Evolutionary conservation across 2,329 filamentous ascomycete genomes (phyloP).

Genomic region (Ophiostoma sp.): DNA sequence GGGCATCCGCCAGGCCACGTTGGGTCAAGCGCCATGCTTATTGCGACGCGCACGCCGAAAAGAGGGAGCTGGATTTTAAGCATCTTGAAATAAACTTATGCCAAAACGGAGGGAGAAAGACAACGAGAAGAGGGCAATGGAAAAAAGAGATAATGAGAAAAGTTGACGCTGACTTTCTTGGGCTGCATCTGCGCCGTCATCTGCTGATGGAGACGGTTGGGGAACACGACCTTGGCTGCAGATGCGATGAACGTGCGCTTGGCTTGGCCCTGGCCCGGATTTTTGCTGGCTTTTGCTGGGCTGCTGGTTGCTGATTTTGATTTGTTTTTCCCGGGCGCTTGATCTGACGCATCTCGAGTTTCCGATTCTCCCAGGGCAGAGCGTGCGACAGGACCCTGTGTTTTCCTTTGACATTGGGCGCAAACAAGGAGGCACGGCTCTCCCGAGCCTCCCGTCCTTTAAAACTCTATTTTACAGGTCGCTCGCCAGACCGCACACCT

Average conservation of each 20-base stretch:
- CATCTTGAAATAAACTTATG: background rate
- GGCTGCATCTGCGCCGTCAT: background rate
- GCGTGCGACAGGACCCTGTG: background rate
- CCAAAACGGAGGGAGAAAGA: background rate
- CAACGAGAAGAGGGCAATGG: too few relatives aligned
- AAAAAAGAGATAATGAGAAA: background rate
- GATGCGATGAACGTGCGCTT: background rate
- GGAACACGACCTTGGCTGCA: background rate
- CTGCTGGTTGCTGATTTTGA: background rate
- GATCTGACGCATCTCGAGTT: conserved; percentile 18
- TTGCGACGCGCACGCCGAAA: background rate
- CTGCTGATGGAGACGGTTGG: background rate
- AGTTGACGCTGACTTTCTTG: background rate
- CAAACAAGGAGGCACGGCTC: background rate
- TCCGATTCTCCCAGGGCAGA: conserved; percentile 5
- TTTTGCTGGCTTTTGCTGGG: background rate
- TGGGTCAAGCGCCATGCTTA: background rate
- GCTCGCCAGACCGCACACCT: too few relatives aligned
- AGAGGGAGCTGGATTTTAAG: background rate
- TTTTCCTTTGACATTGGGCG: background rate
- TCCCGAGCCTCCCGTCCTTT: background rate
- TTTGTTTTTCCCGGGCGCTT: background rate
- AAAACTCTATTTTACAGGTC: background rate
- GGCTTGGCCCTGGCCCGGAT: background rate
- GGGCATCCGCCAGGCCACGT: background rate